phyloP scores from a whole-genome alignment of 2,329 filamentous ascomycete genomes.

The Neocucurbitaria cava region DNA sequence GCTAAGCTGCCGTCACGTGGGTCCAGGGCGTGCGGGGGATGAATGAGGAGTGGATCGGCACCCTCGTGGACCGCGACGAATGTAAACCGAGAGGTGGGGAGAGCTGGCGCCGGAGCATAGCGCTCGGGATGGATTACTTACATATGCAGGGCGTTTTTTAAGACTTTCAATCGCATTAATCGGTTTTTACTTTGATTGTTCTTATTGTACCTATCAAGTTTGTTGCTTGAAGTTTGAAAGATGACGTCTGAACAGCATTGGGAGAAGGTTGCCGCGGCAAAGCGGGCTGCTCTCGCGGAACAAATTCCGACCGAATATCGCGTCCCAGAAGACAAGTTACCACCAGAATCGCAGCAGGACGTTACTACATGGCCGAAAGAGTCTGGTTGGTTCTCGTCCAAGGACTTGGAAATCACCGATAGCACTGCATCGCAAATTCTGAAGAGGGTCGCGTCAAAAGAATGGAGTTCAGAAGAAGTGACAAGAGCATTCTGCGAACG shows the following conservation, averaged over 20 bases:
- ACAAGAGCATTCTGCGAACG: slow-evolving; percentile 62
- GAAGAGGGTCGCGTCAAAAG: slow-evolving; percentile 47
- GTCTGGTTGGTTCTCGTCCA: slow-evolving; percentile 66
- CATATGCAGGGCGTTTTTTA: neutral
- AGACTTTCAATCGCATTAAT: neutral
- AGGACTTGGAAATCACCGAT: slow-evolving; percentile 60
- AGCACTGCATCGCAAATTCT: slow-evolving; percentile 52
- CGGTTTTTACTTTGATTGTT: neutral
- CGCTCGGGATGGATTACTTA: slow-evolving; percentile 1
- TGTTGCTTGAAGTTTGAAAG: neutral
- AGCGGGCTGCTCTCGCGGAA: slow-evolving; percentile 52
- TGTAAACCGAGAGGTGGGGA: slow-evolving; percentile 31
- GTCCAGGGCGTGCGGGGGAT: slow-evolving; percentile 20
- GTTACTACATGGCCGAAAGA: slow-evolving; percentile 62
- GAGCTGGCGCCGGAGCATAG: slow-evolving; percentile 12
- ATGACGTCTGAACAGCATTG: slow-evolving; percentile 45
- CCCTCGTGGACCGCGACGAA: slow-evolving; percentile 19
- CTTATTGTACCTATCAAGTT: neutral
- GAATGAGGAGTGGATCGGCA: slow-evolving; percentile 13
- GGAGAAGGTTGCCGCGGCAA: slow-evolving; percentile 53
- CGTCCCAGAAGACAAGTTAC: slow-evolving; percentile 61
- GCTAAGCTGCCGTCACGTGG: neutral
- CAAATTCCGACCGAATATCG: slow-evolving; percentile 67
- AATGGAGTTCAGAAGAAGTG: slow-evolving; percentile 61
- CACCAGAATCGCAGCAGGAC: slow-evolving; percentile 61